phyloP scores from a whole-genome alignment of 2,329 filamentous ascomycete genomes.

The Bisporella sp. region DNA sequence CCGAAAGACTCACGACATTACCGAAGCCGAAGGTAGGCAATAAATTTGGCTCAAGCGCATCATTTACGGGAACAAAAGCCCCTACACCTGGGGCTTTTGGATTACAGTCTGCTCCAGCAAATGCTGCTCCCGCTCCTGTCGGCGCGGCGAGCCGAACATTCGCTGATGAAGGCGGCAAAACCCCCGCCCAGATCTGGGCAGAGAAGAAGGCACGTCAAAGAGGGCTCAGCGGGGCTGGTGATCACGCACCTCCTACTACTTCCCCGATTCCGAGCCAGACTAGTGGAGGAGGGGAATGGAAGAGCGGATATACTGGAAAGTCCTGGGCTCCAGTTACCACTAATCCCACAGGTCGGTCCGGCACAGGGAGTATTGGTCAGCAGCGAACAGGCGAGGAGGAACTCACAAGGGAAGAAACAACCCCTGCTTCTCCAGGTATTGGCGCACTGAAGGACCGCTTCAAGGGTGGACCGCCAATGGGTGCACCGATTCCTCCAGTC shows the following conservation, averaged over 20 bases:
- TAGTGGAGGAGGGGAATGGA: conserved; percentile 73
- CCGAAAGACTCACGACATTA: conserved; percentile 76
- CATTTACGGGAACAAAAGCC: conserved; percentile 84
- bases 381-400: conserved; percentile 57
- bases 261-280: conserved; percentile 58
- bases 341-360: conserved; percentile 59
- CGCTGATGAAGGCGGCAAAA: conserved; percentile 91
- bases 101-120: conserved; percentile 53
- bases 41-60: conserved; percentile 66
- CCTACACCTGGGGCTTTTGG: conserved; percentile 67
- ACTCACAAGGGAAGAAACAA: conserved; percentile 38
- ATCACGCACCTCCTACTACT: conserved; percentile 37
- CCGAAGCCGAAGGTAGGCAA: conserved; percentile 95
- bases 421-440: conserved; percentile 54
- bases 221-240: conserved; percentile 44
- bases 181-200: conserved; percentile 92
- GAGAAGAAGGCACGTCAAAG: conserved; percentile 89
- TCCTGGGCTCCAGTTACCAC: conserved; percentile 82
- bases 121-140: conserved; percentile 50
- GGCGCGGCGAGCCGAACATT: conserved; percentile 86
- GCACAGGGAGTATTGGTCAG: conserved; percentile 39
- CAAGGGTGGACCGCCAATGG: conserved; percentile 67
- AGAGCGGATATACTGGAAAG: conserved; percentile 86
- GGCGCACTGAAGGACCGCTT: conserved; percentile 76
- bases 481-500: conserved; percentile 35